Base-by-base conservation (phyloP, 768 basidiomycete genomes). In the Tricholoma sp. region DNA sequence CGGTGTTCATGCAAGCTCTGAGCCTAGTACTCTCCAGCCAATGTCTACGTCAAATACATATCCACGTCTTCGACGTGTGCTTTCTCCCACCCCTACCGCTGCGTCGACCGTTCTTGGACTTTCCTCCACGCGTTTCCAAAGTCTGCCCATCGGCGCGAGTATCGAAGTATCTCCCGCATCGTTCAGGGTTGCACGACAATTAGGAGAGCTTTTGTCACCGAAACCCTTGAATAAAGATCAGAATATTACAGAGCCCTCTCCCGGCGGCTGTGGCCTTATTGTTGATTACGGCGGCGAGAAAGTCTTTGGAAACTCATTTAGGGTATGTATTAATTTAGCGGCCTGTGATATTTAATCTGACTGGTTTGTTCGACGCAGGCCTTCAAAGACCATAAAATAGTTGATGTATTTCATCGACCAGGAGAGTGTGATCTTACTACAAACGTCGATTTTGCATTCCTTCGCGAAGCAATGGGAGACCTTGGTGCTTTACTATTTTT, bases 391-490 rank as follows among this genome's bases (percentile, higher is more conserved):
- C 97, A 98, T 66, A 79, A 85, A 56, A 83, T 93, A 12, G 88
- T 91, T 1, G 88, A 95, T 67, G 77, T 91, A 3, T 96, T 98
- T 65, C 78, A 88, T 52, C 74, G 78, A 9, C 94, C 95, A 0
- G 97, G 97, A 15, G 80, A 89, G 41, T 88, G 90, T 41, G 97
- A 99, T 69, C 72, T 98, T 48, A 99, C 97, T 0, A 86, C 89
- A n/a, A 97, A 98, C 65, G 96, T 99, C 49, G 95, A 99, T 72
- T 98, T 98, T 71, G 82, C 85, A 0, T 91, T 90, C 67, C 76
- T 98, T 47, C 79, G 80, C 65, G 93, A 97, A 72, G 85, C 91
- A 0, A 75, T 94, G 59, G 67, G 69, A 1, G 84, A 81, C 53
- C 71, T 83, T 3, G 89, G 91, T 33, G 52, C 29, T 20, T 53